These are phyloP conservation scores for Syncephalis fuscata DNA, from an alignment of 371 early-diverging fungal genomes.

Conservation along the genomic window DNA sequence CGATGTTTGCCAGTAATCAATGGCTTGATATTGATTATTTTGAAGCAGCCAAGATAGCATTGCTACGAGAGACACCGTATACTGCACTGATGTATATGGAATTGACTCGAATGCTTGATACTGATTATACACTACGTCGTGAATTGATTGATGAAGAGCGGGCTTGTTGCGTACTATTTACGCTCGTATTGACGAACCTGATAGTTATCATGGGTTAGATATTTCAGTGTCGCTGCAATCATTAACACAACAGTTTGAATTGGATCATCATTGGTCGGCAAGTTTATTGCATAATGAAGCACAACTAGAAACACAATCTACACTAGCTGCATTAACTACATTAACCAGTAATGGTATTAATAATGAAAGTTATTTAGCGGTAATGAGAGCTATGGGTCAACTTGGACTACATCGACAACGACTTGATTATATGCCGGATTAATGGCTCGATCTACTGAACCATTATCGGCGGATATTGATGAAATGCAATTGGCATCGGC, in stretches of 20 bases:
- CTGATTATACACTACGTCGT: background rate
- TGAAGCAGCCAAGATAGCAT: background rate
- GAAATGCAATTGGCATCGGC: too few relatives aligned
- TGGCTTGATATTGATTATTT: constrained; percentile 1
- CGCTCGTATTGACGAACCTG: background rate
- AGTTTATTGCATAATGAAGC: too few relatives aligned
- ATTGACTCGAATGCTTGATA: background rate
- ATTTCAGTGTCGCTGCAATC: background rate
- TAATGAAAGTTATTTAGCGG: too few relatives aligned
- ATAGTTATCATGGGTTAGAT: background rate
- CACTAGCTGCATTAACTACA: too few relatives aligned
- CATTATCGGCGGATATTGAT: too few relatives aligned
- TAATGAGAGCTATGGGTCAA: too few relatives aligned
- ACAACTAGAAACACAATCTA: too few relatives aligned
- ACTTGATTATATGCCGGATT: too few relatives aligned
- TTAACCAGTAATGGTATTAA: too few relatives aligned
- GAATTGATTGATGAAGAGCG: background rate
- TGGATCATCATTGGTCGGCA: too few relatives aligned
- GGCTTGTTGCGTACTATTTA: background rate
- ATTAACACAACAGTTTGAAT: background rate
- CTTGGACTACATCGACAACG: too few relatives aligned
- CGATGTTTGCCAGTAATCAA: background rate
- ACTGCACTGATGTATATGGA: background rate
- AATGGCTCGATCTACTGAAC: too few relatives aligned
- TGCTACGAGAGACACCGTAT: background rate